Percentiles rank a stretch among this genome's conserved stretches.
These are phyloP conservation scores for Plasmopara muralis DNA, from an alignment of 352 stramenopile genomes.

Conservation along the genomic window DNA sequence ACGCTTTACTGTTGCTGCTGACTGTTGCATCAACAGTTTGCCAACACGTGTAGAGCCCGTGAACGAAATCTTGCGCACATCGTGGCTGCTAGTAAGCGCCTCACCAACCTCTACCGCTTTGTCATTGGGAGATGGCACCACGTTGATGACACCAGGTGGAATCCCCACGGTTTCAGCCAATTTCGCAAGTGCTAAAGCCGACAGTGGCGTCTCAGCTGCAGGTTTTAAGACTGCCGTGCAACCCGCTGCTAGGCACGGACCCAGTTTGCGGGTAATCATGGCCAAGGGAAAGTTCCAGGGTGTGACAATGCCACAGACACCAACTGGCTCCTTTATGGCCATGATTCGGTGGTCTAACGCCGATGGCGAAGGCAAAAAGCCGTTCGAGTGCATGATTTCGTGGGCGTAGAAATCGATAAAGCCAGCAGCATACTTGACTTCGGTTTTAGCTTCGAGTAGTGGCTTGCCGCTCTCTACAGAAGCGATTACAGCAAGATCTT, in stretches of 20 bases:
- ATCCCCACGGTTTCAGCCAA: conserved; percentile 86
- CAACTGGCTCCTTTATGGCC: conserved; percentile 88
- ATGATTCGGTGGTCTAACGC: conserved; percentile 57
- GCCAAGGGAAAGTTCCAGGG: conserved; percentile 99
- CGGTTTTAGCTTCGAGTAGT: conserved; percentile 88
- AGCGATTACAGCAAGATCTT: conserved; percentile 90
- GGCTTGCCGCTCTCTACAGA: conserved; percentile 97
- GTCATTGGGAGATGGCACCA: conserved; percentile 64
- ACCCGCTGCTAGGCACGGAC: conserved; percentile 88
- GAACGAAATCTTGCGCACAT: conserved; percentile 89
- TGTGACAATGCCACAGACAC: conserved; percentile 92
- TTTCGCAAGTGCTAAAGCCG: conserved; percentile 87
- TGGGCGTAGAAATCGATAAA: conserved; percentile 97
- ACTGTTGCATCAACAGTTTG: conserved; percentile 74
- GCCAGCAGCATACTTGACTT: conserved; percentile 90
- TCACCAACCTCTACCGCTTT: conserved; percentile 71
- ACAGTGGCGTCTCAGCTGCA: conserved; percentile 93
- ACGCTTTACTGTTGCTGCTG: conserved; percentile 70
- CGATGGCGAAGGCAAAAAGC: conserved; percentile 70
- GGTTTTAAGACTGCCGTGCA: conserved; percentile 97
- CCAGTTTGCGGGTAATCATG: conserved; percentile 97
- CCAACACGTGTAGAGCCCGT: conserved; percentile 83
- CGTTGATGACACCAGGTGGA: conserved; percentile 85
- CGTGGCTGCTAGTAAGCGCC: conserved; percentile 52
- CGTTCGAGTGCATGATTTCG: conserved; percentile 86